Percentiles rank a stretch among this genome's conserved stretches.
Evolutionary conservation across 768 basidiomycete genomes (phyloP).

Genomic region (Naganishia kalamii): DNA sequence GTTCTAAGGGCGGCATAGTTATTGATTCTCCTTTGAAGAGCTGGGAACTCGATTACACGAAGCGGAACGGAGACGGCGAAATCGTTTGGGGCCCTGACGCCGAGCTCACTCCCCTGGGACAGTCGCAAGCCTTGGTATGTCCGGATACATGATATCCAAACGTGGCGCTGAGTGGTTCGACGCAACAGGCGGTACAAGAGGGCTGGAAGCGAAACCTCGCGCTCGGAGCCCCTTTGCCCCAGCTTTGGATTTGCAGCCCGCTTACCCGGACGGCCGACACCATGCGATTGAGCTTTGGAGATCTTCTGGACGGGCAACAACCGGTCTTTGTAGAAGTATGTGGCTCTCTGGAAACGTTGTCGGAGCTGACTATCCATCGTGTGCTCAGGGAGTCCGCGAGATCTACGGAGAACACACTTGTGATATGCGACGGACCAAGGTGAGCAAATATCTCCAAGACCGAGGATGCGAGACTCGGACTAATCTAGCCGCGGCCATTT

Average conservation of each 20-base stretch:
- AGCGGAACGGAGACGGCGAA: constrained; percentile 34
- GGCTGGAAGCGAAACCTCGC: constrained; percentile 25
- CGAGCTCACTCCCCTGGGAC: constrained; percentile 38
- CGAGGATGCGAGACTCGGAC: background rate
- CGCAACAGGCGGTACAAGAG: constrained; percentile 9
- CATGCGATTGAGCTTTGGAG: constrained; percentile 38
- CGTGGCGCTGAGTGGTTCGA: background rate
- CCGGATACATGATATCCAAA: background rate
- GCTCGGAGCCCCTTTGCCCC: constrained; percentile 17
- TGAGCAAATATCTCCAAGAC: constrained; percentile 19
- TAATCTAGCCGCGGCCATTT: background rate
- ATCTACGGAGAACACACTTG: constrained; percentile 45
- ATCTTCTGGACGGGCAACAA: constrained; percentile 32
- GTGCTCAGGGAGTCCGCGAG: constrained; percentile 34
- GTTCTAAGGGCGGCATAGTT: background rate
- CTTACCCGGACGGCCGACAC: constrained; percentile 42
- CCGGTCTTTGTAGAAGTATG: constrained; percentile 38
- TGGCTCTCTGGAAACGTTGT: background rate
- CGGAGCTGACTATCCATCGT: background rate
- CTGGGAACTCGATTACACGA: constrained; percentile 42
- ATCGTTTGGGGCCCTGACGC: constrained; percentile 45
- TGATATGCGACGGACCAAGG: constrained; percentile 38
- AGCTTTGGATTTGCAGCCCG: constrained; percentile 35
- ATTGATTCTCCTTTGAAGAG: constrained; percentile 22
- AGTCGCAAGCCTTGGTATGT: constrained; percentile 37